phyloP scores from a whole-genome alignment of 495 filamentous ascomycete species.

The Hypomontagnella submonticulosa region DNA sequence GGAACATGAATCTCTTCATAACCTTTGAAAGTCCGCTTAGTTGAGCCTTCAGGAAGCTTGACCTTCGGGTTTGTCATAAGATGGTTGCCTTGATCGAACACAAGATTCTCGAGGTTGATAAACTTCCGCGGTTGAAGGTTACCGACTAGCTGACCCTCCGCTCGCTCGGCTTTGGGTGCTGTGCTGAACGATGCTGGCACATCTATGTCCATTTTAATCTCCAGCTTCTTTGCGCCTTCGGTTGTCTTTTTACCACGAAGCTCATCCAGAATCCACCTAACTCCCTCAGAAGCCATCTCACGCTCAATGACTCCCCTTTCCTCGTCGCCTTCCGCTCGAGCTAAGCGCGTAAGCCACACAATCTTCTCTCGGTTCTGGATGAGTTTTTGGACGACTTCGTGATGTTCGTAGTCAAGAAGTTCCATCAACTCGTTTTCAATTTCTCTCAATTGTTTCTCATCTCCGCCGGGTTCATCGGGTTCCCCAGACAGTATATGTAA shows the following conservation, averaged over 20 bases:
- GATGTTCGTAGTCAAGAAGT: constrained; percentile 95
- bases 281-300: constrained; percentile 89
- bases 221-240: constrained; percentile 73
- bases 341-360: constrained; percentile 93
- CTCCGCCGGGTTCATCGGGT: constrained; percentile 74
- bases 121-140: constrained; percentile 87
- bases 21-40: constrained; percentile 93
- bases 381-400: constrained; percentile 91
- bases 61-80: constrained; percentile 98
- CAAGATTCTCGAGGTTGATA: constrained; percentile 93
- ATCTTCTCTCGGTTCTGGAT: constrained; percentile 91
- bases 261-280: constrained; percentile 87
- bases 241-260: constrained; percentile 66
- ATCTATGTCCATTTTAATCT: constrained; percentile 97
- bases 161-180: constrained; percentile 53
- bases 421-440: constrained; percentile 99
- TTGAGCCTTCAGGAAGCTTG: constrained; percentile 93
- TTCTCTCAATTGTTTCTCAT: constrained; percentile 84
- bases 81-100: constrained; percentile 98
- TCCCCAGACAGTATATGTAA: constrained; percentile 81
- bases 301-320: constrained; percentile 82
- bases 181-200: constrained; percentile 68
- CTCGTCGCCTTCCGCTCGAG: constrained; percentile 81
- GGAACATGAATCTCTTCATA: constrained; percentile 99
- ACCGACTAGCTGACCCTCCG: constrained; percentile 76